Evolutionary conservation across 2,329 filamentous ascomycete genomes (phyloP).

Genomic region (Capronia americana): DNA sequence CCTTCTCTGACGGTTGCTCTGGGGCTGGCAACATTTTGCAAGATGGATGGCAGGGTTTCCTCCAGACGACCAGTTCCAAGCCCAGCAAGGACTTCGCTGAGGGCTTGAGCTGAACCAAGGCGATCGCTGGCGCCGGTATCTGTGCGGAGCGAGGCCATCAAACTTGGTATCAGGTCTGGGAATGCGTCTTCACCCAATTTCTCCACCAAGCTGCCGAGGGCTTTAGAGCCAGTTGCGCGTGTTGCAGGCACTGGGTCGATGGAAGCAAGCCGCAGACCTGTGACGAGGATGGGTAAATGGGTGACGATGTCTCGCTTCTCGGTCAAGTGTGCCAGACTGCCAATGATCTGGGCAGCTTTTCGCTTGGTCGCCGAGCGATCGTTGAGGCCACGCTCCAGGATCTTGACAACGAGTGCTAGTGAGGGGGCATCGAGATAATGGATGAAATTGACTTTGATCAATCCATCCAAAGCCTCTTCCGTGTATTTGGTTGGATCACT

Average conservation of each 20-base stretch:
- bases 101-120: conserved; percentile 92
- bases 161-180: conserved; percentile 93
- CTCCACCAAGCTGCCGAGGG: conserved; percentile 93
- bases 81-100: conserved; percentile 94
- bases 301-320: conserved; percentile 92
- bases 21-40: conserved; percentile 92
- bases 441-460: conserved; percentile 98
- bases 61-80: conserved; percentile 90
- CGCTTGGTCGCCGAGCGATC: conserved; percentile 94
- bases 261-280: conserved; percentile 84
- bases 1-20: conserved; percentile 92
- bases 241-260: conserved; percentile 97
- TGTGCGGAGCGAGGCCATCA: conserved; percentile 97
- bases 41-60: conserved; percentile 92
- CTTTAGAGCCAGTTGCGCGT: conserved; percentile 92
- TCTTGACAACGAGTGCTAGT: conserved; percentile 90
- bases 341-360: conserved; percentile 96
- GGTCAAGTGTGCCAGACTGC: conserved; percentile 93
- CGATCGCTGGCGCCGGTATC: conserved; percentile 96
- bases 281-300: conserved; percentile 89
- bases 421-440: conserved; percentile 99
- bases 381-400: conserved; percentile 87
- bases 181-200: conserved; percentile 96
- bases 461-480: conserved; percentile 86
- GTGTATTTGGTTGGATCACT: conserved; percentile 98